Evolutionary conservation across 306 rosid species (phyloP), one percentile per base, ranked within the genome.

Genomic region (Dalbergia cochinchinensis): DNA sequence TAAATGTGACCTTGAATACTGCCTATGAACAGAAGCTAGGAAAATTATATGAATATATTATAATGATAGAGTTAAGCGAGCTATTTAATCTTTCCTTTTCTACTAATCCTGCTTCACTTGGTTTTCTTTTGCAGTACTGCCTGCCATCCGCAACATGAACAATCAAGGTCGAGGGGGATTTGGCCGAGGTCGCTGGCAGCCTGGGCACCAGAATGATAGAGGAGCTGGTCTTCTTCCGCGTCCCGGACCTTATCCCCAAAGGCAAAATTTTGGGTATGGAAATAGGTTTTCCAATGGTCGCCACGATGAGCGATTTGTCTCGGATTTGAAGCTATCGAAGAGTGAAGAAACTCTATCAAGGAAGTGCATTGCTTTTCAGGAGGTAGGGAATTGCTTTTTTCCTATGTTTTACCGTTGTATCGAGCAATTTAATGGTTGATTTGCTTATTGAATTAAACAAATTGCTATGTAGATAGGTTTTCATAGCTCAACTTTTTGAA

Each of bases 151-250:
- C 67, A 82, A 82, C 53, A 5, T 54, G 1, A 87, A 60, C 78
- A 84, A 78, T 53, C 84, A 31, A 35, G 77, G 85, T 45, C 82
- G 88, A 73, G 90, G 86, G 71, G 83, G 87, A 3, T 85, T 76
- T 83, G 87, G 88, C 64, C 87, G 90, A n/a, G 88, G 91, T 31
- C 87, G 88, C 20, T 79, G 87, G 91, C 87, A 84, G 69, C 63
- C 79, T 41, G 87, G 87, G 4, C 55, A 74, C 34, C 91, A 84
- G 47, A 92, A 92, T 88, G 98, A 88, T 81, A 92, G 99, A 84
- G 99, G 91, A 37, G 87, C 98, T 4, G 99, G 99, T 47, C 85
- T 95, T 76, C 98, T 95, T 83, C 98, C 98, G 13, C 88, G 94
- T 53, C 98, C 98, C 8, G 97, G 99, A 63, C 93, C 98, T 59